Evolutionary conservation across 2,329 filamentous ascomycete genomes (phyloP).

Genomic region (Pestalotiopsis fici): DNA sequence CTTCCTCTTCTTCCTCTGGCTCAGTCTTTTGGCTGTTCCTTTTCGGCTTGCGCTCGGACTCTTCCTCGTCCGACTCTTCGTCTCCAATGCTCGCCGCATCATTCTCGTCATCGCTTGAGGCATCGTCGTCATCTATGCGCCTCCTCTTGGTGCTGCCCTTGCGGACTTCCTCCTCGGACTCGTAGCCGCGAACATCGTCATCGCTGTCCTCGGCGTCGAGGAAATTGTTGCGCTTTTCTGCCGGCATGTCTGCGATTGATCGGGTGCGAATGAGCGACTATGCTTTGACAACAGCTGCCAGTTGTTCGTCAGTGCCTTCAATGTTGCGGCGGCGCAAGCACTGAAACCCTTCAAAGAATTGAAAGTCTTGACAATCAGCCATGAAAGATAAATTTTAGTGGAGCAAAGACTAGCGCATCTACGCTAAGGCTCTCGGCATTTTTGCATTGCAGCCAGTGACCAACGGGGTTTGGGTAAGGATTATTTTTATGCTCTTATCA

Average conservation of each 20-base stretch:
- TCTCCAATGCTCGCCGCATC: conserved; percentile 31
- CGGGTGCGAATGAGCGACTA: not conserved
- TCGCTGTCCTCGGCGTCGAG: conserved; percentile 63
- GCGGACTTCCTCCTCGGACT: conserved; percentile 67
- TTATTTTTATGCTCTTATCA: conserved; percentile 6
- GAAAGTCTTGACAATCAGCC: not conserved
- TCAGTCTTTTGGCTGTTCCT: conserved; percentile 21
- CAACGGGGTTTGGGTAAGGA: conserved; percentile 1
- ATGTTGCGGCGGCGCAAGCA: not conserved
- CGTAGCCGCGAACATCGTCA: conserved; percentile 61
- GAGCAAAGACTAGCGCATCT: not conserved
- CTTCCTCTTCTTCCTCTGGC: conserved; percentile 23
- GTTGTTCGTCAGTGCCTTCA: not conserved
- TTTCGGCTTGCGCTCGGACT: not conserved
- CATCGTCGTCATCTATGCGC: conserved; percentile 27
- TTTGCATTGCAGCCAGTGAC: not conserved
- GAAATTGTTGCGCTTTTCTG: conserved; percentile 73
- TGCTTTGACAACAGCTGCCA: not conserved
- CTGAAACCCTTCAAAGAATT: not conserved
- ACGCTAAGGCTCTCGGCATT: not conserved
- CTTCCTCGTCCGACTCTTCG: conserved; percentile 27
- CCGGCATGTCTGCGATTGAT: conserved; percentile 51
- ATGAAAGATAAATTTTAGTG: conserved; percentile 5
- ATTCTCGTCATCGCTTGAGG: conserved; percentile 23
- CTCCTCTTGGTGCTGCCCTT: conserved; percentile 65